phyloP scores from a whole-genome alignment of 2,329 filamentous ascomycete genomes.

The Amesomyces nigricolor region DNA sequence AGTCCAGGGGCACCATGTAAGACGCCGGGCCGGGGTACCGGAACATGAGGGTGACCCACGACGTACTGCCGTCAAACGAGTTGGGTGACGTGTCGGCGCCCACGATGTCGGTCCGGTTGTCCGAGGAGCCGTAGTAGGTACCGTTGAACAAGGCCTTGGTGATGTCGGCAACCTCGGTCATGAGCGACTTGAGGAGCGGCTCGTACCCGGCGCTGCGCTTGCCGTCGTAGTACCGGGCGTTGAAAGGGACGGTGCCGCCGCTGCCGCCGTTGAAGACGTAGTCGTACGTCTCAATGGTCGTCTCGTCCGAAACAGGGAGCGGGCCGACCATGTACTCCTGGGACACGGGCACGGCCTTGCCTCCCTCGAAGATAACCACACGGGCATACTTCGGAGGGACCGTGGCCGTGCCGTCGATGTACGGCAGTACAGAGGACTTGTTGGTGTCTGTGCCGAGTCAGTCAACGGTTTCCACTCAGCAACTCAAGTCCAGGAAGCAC shows the following conservation, averaged over 20 bases:
- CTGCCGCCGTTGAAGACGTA: slow-evolving; percentile 41
- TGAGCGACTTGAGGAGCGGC: slow-evolving; percentile 34
- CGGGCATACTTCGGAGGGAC: slow-evolving; percentile 40
- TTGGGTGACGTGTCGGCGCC: slow-evolving; percentile 36
- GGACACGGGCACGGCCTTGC: slow-evolving; percentile 37
- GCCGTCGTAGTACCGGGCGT: slow-evolving; percentile 32
- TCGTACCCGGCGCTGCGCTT: slow-evolving; percentile 31
- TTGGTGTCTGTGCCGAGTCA: slow-evolving; percentile 32
- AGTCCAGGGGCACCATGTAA: slow-evolving; percentile 40
- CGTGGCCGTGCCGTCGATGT: slow-evolving; percentile 35
- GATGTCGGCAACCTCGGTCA: slow-evolving; percentile 35
- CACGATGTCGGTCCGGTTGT: slow-evolving; percentile 39
- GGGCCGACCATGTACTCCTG: slow-evolving; percentile 47
- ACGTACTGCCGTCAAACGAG: slow-evolving; percentile 33
- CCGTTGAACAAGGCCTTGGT: slow-evolving; percentile 42
- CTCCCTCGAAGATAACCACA: slow-evolving; percentile 42
- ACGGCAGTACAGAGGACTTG: slow-evolving; percentile 42
- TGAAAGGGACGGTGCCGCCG: slow-evolving; percentile 34
- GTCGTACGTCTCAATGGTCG: slow-evolving; percentile 36
- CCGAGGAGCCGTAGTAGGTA: slow-evolving; percentile 31
- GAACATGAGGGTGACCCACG: slow-evolving; percentile 39
- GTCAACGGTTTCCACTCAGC: not conserved
- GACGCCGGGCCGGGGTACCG: slow-evolving; percentile 35
- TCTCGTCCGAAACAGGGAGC: slow-evolving; percentile 37
- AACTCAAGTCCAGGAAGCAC: not conserved